Percentiles rank a stretch among this genome's conserved stretches.
Evolutionary conservation across 225 moss, liverwort and hornwort genomes (phyloP).

Genomic region (Polytrichum formosum): DNA sequence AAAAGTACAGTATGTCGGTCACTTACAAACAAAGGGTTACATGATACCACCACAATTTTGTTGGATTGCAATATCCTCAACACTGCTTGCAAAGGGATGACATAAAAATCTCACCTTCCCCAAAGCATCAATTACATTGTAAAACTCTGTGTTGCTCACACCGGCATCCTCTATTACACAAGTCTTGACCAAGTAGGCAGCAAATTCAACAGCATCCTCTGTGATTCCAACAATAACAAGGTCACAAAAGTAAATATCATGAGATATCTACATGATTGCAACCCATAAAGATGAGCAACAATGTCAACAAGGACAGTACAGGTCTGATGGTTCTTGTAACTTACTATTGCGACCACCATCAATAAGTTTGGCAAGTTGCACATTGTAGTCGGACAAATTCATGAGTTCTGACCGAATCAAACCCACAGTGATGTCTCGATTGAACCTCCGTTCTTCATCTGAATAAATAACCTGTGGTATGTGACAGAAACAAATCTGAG

Average conservation of each 20-base stretch:
- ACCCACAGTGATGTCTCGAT: slow-evolving; percentile 88
- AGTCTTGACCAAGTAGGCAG: slow-evolving; percentile 86
- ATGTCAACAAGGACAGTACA: too few relatives aligned
- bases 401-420: slow-evolving; percentile 94
- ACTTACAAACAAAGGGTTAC: not conserved
- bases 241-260: not conserved
- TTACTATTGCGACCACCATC: slow-evolving; percentile 98
- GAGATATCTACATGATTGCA: not conserved
- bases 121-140: slow-evolving; percentile 94
- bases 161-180: slow-evolving; percentile 93
- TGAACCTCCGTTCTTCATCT: slow-evolving; percentile 88
- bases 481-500: slow-evolving; percentile 13
- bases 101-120: slow-evolving; percentile 61
- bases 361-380: slow-evolving; percentile 87
- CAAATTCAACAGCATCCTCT: slow-evolving; percentile 88
- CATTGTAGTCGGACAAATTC: slow-evolving; percentile 86
- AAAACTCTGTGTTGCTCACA: slow-evolving; percentile 95
- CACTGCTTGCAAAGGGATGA: too few relatives aligned
- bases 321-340: slow-evolving; percentile 6
- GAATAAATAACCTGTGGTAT: slow-evolving; percentile 82
- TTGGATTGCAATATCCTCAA: too few relatives aligned
- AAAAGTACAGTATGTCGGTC: not conserved
- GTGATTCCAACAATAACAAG: slow-evolving; percentile 9
- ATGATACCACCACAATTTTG: too few relatives aligned
- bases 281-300: too few relatives aligned